Evolutionary conservation across 805 yeast genomes (phyloP).

Genomic region (Suhomyces sp.): DNA sequence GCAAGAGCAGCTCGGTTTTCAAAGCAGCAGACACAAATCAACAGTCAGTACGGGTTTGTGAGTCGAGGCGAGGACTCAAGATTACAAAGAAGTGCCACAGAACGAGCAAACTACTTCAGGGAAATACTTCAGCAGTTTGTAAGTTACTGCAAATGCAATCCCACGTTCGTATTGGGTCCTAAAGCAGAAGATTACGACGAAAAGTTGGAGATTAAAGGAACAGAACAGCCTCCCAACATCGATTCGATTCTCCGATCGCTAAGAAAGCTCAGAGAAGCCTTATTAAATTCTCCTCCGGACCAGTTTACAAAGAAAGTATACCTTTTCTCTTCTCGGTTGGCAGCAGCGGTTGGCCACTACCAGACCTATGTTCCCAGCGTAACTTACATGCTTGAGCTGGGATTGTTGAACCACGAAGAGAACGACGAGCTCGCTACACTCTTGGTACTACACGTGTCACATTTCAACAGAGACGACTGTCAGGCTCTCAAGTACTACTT

Average conservation of each 20-base stretch:
- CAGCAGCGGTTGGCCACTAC: conserved; percentile 46
- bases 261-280: conserved; percentile 56
- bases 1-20: conserved; percentile 1
- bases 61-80: conserved; percentile 59
- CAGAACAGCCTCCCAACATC: conserved; percentile 8
- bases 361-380: conserved; percentile 56
- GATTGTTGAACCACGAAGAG: conserved; percentile 27
- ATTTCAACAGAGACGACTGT: conserved; percentile 33
- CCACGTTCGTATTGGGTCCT: conserved; percentile 11
- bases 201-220: background rate
- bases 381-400: conserved; percentile 35
- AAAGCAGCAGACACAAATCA: background rate
- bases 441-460: conserved; percentile 45
- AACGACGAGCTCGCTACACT: conserved; percentile 39
- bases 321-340: conserved; percentile 45
- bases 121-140: conserved; percentile 31
- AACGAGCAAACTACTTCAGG: conserved; percentile 40
- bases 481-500: conserved; percentile 30
- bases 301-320: conserved; percentile 46
- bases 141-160: conserved; percentile 27
- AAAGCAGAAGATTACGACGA: conserved; percentile 10
- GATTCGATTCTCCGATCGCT: conserved; percentile 29
- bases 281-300: conserved; percentile 37
- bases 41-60: conserved; percentile 44
- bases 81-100: conserved; percentile 43